Evolutionary conservation across 108 stramenopile species (phyloP), one percentile per base, ranked within the genome.

Genomic region (Pseudonitzschia delicatissima): DNA sequence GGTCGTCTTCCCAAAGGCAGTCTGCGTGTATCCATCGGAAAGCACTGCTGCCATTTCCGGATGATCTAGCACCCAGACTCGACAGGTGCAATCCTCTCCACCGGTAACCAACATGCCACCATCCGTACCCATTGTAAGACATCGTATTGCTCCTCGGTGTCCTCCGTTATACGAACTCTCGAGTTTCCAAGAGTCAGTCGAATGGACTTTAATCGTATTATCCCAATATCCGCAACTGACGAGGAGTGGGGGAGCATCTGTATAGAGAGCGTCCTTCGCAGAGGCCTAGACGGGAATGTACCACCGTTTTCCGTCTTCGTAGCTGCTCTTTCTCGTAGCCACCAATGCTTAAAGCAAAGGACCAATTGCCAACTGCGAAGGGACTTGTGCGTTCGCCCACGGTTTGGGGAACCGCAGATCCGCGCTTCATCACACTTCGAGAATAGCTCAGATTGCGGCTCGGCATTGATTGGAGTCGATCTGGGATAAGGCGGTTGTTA

Each of bases 171-270:
- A 67, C 39, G 72, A 77, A 37, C 67, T 35, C 12, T 82, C 74
- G 17, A 86, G 55, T 35, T 82, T 74, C 53, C 68, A 70, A 5
- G 73, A 57, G 40, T 88, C 92, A 12, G 85, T 51, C 9, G 85
- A 74, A 68, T 90, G 87, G n/a, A 86, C 72, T 63, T 84, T 88
- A 23, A 93, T 51, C 33, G 77, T 62, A 40, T 90, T 65, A 64
- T 93, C 89, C 70, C 82, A 86, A 61, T 88, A 90, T 11, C 86
- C 87, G 68, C 82, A 87, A 68, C 85, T 87, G 50, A 89, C 48
- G 36, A 92, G 52, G 33, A 84, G 66, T 26, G 63, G 61, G 1
- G 87, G 72, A 9, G 82, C 61, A 21, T 90, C 91, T 25, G 77
- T 67, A 31, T 82, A 57, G n/a, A 79, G 34, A 32, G 69, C 69